Base-by-base conservation (phyloP, 352 stramenopile species). In the Phytophthora colocasiae region DNA sequence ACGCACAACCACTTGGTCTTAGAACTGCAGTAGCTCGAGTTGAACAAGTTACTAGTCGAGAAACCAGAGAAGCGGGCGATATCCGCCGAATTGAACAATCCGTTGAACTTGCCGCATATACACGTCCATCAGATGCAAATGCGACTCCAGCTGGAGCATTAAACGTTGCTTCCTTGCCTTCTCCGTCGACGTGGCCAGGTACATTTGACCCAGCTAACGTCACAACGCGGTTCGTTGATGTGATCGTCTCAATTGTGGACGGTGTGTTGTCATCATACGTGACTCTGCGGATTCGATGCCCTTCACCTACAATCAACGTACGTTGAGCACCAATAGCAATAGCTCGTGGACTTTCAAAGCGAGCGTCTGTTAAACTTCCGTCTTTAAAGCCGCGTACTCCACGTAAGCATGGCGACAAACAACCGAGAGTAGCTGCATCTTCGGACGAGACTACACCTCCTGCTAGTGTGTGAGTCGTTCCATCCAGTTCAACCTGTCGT, bases 281-380 rank as follows among this genome's bases (percentile, higher is more conserved):
- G 41, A 98, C 66, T 9, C 87, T 78, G 1, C 96, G 83, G 29
- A 99, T 73, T 24, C 88, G 89, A 60, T 98, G 89, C 6, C 88
- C 78, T 58, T 99, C 96, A 4, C 81, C 82, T 8, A 99, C 92
- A 26, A 98, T 73, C 6, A 99, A 48, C 0, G 88, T 97, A 8
- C 80, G 83, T 45, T 91, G 76, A 7, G 67, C 69, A 10, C 87
- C 90, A 24, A 98, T 71, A 7, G 91, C 80, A 10, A 99, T 91
- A 50, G 97, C 92, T 0, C 89, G 87, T 17, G 97, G 97, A 73
- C 96, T 97, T 52, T 94, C 92, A 66, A 99, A 99, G 41, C 89
- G 74, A 40, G 90, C 83, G 55, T 80, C 81, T 8, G 85, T 96
- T n/a, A 96, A 66, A 29, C 80, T 94, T 1, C 95, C 95, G 60